phyloP scores from a whole-genome alignment of 768 basidiomycete species.

The Baorangia bicolor region DNA sequence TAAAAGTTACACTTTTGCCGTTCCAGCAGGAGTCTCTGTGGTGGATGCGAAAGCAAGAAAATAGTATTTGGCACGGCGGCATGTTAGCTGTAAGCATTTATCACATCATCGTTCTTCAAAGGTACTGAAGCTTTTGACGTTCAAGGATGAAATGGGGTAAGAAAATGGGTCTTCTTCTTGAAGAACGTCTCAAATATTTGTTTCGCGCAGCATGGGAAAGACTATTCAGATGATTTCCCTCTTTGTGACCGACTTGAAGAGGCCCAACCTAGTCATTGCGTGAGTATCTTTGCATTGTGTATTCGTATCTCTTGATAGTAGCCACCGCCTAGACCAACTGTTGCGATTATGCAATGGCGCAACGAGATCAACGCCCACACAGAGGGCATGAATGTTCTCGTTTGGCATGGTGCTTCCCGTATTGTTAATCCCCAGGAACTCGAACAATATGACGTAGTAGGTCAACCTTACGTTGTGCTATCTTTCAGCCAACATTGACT shows the following conservation, averaged over 20 bases:
- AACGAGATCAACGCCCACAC: slow-evolving; percentile 91
- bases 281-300: slow-evolving; percentile 36
- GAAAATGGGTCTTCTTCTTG: slow-evolving; percentile 14
- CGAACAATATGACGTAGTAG: slow-evolving; percentile 83
- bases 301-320: neutral
- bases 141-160: slow-evolving; percentile 89
- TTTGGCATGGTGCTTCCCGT: slow-evolving; percentile 89
- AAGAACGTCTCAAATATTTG: slow-evolving; percentile 10
- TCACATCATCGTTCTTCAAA: neutral
- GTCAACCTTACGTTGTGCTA: slow-evolving; percentile 19
- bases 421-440: slow-evolving; percentile 66
- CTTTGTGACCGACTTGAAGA: slow-evolving; percentile 71
- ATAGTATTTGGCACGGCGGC: slow-evolving; percentile 83
- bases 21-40: slow-evolving; percentile 94
- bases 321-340: slow-evolving; percentile 39
- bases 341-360: slow-evolving; percentile 78
- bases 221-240: slow-evolving; percentile 96
- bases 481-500: slow-evolving; percentile 2
- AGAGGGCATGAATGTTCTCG: slow-evolving; percentile 74
- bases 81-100: slow-evolving; percentile 74
- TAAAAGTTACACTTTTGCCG: slow-evolving; percentile 84
- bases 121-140: slow-evolving; percentile 7
- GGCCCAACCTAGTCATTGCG: slow-evolving; percentile 93
- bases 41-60: slow-evolving; percentile 97
- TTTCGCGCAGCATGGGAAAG: slow-evolving; percentile 71